These are phyloP conservation scores for Verticillium tricorpus DNA, from an alignment of 2,329 filamentous ascomycete species.

Conservation along the genomic window DNA sequence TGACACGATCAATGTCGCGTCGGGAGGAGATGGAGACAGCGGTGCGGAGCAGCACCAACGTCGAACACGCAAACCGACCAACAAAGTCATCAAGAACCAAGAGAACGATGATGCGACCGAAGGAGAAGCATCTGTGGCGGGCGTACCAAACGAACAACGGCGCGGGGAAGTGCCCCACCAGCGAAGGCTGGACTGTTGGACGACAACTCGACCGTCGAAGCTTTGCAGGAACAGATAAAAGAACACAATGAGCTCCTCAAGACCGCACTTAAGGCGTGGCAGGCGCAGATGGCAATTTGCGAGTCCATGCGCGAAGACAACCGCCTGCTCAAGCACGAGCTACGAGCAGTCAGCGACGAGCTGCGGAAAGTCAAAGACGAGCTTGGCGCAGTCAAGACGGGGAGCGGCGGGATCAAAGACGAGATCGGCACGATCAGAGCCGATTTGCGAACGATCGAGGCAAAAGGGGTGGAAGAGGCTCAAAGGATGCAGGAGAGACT, in stretches of 20 bases:
- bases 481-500: neutral
- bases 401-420: neutral
- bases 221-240: neutral
- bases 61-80: neutral
- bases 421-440: neutral
- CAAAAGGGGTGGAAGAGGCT: neutral
- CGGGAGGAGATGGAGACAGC: neutral
- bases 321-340: neutral
- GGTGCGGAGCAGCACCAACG: neutral
- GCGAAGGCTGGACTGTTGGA: neutral
- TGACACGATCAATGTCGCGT: neutral
- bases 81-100: neutral
- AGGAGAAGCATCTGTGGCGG: slow-evolving; percentile 4
- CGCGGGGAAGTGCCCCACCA: neutral
- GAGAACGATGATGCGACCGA: neutral
- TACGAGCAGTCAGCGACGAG: neutral
- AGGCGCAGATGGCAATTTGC: neutral
- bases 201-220: neutral
- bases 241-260: neutral
- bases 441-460: neutral
- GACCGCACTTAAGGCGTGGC: neutral
- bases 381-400: neutral
- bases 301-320: neutral
- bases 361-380: neutral
- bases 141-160: neutral